phyloP scores from a whole-genome alignment of 2,329 filamentous ascomycete species.

The Fusarium coffeatum region DNA sequence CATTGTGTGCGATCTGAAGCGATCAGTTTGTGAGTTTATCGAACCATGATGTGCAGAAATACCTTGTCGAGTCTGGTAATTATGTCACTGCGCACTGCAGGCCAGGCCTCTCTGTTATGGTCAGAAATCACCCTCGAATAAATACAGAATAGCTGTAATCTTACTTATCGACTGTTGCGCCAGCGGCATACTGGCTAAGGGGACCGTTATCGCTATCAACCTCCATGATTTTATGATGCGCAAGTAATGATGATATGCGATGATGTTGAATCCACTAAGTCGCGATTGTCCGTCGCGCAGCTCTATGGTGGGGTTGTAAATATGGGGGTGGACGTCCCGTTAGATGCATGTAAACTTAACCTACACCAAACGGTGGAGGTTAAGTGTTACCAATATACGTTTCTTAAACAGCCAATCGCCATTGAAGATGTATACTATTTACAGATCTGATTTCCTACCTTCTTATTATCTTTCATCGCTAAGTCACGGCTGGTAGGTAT shows the following conservation, averaged over 20 bases:
- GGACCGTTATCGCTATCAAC: conserved; percentile 65
- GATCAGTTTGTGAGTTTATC: background rate
- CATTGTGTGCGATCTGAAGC: conserved; percentile 75
- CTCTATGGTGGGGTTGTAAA: conserved; percentile 47
- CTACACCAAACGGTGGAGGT: background rate
- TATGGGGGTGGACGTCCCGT: conserved; percentile 42
- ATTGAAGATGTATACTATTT: no score
- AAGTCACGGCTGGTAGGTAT: no score
- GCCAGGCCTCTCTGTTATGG: conserved; percentile 73
- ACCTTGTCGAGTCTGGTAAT: conserved; percentile 75
- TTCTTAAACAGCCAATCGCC: no score
- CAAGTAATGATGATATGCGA: conserved; percentile 20
- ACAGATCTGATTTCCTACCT: no score
- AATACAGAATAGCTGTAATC: conserved; percentile 40
- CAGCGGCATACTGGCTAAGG: conserved; percentile 61
- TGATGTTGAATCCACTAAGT: conserved; percentile 22
- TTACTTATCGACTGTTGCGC: conserved; percentile 67
- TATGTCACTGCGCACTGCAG: conserved; percentile 71
- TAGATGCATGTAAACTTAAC: conserved; percentile 44
- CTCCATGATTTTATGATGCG: conserved; percentile 60
- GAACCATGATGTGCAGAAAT: conserved; percentile 14
- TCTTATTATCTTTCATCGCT: no score
- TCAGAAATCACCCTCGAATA: conserved; percentile 38
- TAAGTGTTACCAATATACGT: background rate
- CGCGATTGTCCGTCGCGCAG: conserved; percentile 23